A percentile compares a stretch with the other conserved stretches of the same genome.
phyloP scores from a whole-genome alignment of 768 basidiomycete species.

The Psilocybe subaeruginosa region DNA sequence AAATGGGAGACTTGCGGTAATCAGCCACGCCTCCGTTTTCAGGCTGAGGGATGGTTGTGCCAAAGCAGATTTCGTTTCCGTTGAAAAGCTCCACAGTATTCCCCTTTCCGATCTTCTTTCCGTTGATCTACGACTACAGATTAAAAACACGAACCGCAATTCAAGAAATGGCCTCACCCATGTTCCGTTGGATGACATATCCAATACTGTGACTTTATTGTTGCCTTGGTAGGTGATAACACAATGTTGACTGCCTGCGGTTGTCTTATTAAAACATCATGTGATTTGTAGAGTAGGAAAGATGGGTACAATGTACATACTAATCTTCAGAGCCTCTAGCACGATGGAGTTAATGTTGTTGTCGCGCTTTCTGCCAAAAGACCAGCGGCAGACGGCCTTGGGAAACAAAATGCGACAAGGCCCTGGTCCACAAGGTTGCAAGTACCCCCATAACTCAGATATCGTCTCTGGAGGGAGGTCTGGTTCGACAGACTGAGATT shows the following conservation, averaged over 20 bases:
- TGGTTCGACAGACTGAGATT: no score
- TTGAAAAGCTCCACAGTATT: neutral
- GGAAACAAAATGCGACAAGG: neutral
- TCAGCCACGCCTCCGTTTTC: neutral
- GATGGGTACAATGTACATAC: neutral
- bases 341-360: neutral
- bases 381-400: neutral
- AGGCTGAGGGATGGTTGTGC: neutral
- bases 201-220: neutral
- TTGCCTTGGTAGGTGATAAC: neutral
- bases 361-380: neutral
- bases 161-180: neutral
- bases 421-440: neutral
- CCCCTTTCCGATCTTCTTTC: neutral
- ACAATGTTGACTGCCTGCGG: neutral
- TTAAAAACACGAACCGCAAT: neutral
- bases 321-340: neutral
- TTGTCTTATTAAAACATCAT: neutral
- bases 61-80: neutral
- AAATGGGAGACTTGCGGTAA: neutral
- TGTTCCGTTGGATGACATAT: neutral
- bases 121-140: neutral
- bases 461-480: no score
- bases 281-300: neutral
- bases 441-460: neutral